phyloP scores from a whole-genome alignment of 306 rosid species.

The Dalbergia oliveri region DNA sequence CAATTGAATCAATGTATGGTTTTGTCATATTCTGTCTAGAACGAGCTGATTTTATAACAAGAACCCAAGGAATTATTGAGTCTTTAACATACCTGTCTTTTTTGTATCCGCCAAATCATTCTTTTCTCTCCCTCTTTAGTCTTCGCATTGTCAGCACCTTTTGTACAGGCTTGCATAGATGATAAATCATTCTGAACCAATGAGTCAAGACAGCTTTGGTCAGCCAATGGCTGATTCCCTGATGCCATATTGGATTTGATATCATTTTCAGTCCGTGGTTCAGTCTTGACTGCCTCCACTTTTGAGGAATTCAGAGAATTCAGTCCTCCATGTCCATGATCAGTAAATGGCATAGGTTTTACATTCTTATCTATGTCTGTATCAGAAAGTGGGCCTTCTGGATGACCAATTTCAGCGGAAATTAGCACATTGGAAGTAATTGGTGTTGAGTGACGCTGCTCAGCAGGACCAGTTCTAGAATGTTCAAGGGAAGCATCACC shows the following conservation, averaged over 20 bases:
- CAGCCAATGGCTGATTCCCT: conserved; percentile 1
- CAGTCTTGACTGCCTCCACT: conserved; percentile 20
- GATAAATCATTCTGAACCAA: conserved; percentile 39
- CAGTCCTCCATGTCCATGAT: conserved; percentile 30
- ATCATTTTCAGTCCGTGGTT: conserved; percentile 6
- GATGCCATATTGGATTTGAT: conserved; percentile 13
- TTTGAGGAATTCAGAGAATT: conserved; percentile 34
- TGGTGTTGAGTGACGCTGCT: conserved; percentile 34
- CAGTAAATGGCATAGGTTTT: conserved; percentile 4
- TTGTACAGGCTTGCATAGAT: neutral
- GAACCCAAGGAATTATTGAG: conserved; percentile 11
- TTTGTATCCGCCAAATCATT: conserved; percentile 34
- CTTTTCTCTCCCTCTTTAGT: conserved; percentile 25
- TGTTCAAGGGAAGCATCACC: conserved; percentile 36
- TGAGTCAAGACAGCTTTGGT: conserved; percentile 7
- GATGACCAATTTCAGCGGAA: conserved; percentile 37
- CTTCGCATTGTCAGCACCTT: neutral
- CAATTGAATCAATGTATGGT: neutral
- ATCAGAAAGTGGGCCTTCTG: conserved; percentile 25
- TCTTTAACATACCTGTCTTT: conserved; percentile 42
- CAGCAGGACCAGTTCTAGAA: conserved; percentile 32
- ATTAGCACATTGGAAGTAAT: conserved; percentile 6
- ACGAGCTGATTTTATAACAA: neutral
- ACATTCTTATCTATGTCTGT: conserved; percentile 6
- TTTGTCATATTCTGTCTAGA: neutral